Evolutionary conservation across 805 yeast species (phyloP), one percentile per base, ranked within the genome.

Genomic region (Candida qinlingensis): DNA sequence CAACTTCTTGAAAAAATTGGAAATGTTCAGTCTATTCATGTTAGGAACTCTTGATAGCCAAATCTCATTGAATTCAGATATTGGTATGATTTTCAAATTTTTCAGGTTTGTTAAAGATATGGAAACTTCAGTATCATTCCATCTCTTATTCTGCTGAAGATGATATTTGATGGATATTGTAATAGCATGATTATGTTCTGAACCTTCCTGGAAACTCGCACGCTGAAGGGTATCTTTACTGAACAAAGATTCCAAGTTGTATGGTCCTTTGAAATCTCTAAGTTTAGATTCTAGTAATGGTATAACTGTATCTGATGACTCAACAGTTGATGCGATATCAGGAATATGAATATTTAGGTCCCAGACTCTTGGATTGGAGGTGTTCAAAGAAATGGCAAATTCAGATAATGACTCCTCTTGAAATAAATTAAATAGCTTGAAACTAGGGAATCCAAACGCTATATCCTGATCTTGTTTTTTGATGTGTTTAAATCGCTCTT

Each of bases 401-500:
- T 51, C 54, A 9, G 49, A 28, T 7, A 33, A 13, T 10, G 9
- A 6, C 11, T 51, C 52, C 4, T 28, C 13, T 5, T 39, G 31
- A 28, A 51, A 42, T 8, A 13, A n/a, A 7, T 45, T 13, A 3
- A 31, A 30, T 4, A 43, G 34, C n/a, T 47, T 48, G 5, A 29
- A 26, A 29, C 49, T 48, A 28, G 54, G 54, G 6, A 51, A 28
- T 9, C 49, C 54, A 37, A 41, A 51, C 3, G 54, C 45, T 10
- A 42, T 11, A 5, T 19, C 12, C 9, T 28, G 10, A 38, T 42
- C 37, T 3, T 39, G 11, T 28, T 12, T 5, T 40, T 51, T 48
- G 11, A 51, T 13, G 28, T 51, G 52, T 7, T 39, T 36, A 28
- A 45, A 48, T 25, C 40, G 31, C 9, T 43, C 50, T 25, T 12